These are phyloP conservation scores for Fusarium marasasianum DNA, from an alignment of 2,329 filamentous ascomycete species.

Conservation along the genomic window DNA sequence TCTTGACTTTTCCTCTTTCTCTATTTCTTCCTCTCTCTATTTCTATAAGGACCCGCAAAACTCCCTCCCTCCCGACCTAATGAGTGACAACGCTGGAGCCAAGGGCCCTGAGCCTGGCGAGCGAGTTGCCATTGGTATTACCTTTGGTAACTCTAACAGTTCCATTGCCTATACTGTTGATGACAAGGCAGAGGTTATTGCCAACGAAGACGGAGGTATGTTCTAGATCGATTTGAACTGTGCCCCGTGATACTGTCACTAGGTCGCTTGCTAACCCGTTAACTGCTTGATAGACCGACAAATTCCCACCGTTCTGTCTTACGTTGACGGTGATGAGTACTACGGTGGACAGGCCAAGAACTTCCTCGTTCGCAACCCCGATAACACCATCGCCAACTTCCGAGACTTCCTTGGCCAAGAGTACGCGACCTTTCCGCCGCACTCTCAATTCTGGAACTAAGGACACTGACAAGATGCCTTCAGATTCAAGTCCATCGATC, in stretches of 20 bases:
- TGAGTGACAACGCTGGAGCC: constrained; percentile 58
- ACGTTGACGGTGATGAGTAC: constrained; percentile 95
- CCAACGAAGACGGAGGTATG: constrained; percentile 96
- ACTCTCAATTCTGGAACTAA: not conserved
- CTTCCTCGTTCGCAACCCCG: constrained; percentile 90
- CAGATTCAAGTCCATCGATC: constrained; percentile 94
- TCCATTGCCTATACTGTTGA: constrained; percentile 94
- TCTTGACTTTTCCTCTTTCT: constrained; percentile 9
- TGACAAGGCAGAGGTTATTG: constrained; percentile 96
- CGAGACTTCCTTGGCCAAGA: constrained; percentile 95
- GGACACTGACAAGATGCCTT: constrained; percentile 26
- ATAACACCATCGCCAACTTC: constrained; percentile 95
- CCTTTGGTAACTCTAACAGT: constrained; percentile 98
- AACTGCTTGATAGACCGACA: constrained; percentile 77
- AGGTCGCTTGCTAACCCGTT: constrained; percentile 8
- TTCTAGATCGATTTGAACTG: constrained; percentile 14
- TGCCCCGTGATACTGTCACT: not conserved
- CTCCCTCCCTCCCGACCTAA: constrained; percentile 41
- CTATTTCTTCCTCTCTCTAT: not conserved
- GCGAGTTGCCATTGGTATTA: constrained; percentile 86
- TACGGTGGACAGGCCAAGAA: constrained; percentile 94
- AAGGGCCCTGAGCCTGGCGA: constrained; percentile 64
- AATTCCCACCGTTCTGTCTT: constrained; percentile 93
- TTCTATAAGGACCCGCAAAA: not conserved
- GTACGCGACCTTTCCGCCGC: constrained; percentile 58